A percentile compares a stretch with the other conserved stretches of the same genome.
Evolutionary conservation across 2,329 filamentous ascomycete species (phyloP).

Genomic region (Zasmidium citrigriseum): DNA sequence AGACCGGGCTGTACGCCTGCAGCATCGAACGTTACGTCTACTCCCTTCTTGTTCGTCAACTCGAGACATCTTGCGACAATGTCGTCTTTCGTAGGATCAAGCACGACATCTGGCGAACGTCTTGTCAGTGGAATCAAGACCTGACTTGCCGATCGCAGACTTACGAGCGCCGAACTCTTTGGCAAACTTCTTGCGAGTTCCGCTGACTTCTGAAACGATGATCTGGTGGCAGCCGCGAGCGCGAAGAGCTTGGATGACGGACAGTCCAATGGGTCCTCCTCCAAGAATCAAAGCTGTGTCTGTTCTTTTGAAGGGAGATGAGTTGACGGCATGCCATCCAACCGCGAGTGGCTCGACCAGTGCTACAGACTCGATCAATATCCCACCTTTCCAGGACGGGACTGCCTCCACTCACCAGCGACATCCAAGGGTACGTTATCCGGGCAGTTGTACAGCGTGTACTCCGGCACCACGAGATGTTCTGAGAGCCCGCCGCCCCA

Average conservation of each 20-base stretch:
- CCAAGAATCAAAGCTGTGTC: constrained; percentile 53
- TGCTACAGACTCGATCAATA: constrained; percentile 34
- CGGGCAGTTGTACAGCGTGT: constrained; percentile 48
- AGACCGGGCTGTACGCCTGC: constrained; percentile 56
- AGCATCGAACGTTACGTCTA: constrained; percentile 54
- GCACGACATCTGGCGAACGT: constrained; percentile 40
- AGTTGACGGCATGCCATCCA: constrained; percentile 57
- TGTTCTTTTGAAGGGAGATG: constrained; percentile 50
- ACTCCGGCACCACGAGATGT: constrained; percentile 52
- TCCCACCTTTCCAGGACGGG: background rate
- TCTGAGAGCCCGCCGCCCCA: constrained; percentile 57
- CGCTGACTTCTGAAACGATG: constrained; percentile 55
- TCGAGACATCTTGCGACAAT: constrained; percentile 46
- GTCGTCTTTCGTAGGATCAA: constrained; percentile 54
- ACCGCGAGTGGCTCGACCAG: constrained; percentile 58
- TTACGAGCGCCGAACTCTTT: constrained; percentile 49
- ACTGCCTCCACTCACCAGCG: constrained; percentile 36
- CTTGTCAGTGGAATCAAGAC: background rate
- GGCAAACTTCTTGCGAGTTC: constrained; percentile 51
- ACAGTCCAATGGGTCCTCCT: constrained; percentile 56
- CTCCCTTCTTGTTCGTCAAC: constrained; percentile 48
- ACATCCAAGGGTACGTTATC: constrained; percentile 55
- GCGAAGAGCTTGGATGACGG: constrained; percentile 49
- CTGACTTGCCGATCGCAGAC: background rate
- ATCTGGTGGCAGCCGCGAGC: constrained; percentile 50